Evolutionary conservation across 2,329 filamentous ascomycete species (phyloP).

Genomic region (Venturia asperata): DNA sequence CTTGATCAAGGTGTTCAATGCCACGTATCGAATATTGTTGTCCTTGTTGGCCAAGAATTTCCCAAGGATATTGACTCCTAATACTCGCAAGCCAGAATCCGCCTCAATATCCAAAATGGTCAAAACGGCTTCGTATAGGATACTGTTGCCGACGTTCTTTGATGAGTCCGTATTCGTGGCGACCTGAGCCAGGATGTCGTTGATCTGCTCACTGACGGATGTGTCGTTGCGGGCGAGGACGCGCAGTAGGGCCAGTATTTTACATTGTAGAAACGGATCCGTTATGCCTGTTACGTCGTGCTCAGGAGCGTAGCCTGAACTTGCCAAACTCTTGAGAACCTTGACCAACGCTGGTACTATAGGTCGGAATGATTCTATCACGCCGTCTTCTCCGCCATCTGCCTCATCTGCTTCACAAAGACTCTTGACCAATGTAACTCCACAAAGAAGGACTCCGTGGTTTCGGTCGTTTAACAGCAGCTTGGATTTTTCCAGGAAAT

Average conservation of each 20-base stretch:
- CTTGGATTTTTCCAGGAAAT: conserved; percentile 92
- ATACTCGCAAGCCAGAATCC: conserved; percentile 84
- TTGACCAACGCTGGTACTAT: conserved; percentile 80
- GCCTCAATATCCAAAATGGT: conserved; percentile 98
- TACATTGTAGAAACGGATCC: conserved; percentile 95
- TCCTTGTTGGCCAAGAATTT: conserved; percentile 98
- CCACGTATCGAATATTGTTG: conserved; percentile 98
- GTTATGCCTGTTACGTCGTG: conserved; percentile 98
- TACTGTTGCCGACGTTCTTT: conserved; percentile 98
- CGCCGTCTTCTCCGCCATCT: conserved; percentile 80
- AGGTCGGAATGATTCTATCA: conserved; percentile 84
- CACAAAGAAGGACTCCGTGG: conserved; percentile 89
- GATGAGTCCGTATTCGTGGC: conserved; percentile 96
- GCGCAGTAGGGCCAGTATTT: conserved; percentile 79
- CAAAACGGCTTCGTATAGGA: conserved; percentile 92
- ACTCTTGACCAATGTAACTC: conserved; percentile 81
- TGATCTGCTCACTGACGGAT: conserved; percentile 91
- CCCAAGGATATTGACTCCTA: conserved; percentile 96
- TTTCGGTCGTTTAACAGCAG: conserved; percentile 85
- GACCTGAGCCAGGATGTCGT: conserved; percentile 94
- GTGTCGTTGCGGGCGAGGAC: conserved; percentile 81
- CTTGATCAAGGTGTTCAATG: conserved; percentile 93
- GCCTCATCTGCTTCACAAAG: conserved; percentile 93
- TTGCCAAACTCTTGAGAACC: conserved; percentile 84
- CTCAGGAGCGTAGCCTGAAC: conserved; percentile 93